Evolutionary conservation across 1,284 basidiomycete species (phyloP).

Genomic region (Garcileccinum viscosum): DNA sequence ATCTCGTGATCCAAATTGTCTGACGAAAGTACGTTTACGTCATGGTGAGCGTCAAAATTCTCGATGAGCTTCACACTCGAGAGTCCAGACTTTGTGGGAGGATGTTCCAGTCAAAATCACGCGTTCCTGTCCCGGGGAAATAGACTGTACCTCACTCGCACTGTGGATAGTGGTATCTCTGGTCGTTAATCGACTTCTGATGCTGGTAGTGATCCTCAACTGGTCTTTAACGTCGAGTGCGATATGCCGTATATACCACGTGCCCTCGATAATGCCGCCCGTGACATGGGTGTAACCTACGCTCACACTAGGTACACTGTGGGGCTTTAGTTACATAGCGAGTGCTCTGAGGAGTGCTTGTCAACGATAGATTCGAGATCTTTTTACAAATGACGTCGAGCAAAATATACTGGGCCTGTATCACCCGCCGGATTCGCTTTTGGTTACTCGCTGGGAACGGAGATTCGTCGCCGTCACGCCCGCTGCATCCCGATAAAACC

Average conservation of each 20-base stretch:
- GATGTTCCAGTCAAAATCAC: neutral
- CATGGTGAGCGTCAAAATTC: slow-evolving; percentile 10
- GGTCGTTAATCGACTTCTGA: slow-evolving; percentile 35
- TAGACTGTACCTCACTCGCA: slow-evolving; percentile 3
- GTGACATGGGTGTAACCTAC: slow-evolving; percentile 4
- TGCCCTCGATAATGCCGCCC: slow-evolving; percentile 15
- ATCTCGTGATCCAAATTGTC: slow-evolving; percentile 6
- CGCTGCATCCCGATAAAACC: slow-evolving; percentile 25
- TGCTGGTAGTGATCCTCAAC: slow-evolving; percentile 37
- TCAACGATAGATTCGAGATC: neutral
- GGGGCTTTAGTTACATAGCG: neutral
- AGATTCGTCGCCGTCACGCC: slow-evolving; percentile 35
- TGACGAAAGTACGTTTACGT: slow-evolving; percentile 27
- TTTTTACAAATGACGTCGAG: slow-evolving; percentile 13
- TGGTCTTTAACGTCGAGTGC: slow-evolving; percentile 31
- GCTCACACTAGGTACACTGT: neutral
- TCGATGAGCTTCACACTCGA: slow-evolving; percentile 3
- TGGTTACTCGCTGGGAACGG: slow-evolving; percentile 34
- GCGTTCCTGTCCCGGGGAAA: slow-evolving; percentile 4
- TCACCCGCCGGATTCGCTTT: slow-evolving; percentile 30
- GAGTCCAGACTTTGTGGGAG: slow-evolving; percentile 7
- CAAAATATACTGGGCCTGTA: slow-evolving; percentile 8
- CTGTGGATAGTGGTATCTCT: slow-evolving; percentile 9
- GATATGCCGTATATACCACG: slow-evolving; percentile 26
- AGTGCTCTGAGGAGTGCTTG: neutral